Percentiles rank a stretch among this genome's conserved stretches.
phyloP scores from a whole-genome alignment of 2,329 filamentous ascomycete genomes.

The Claviceps capensis region DNA sequence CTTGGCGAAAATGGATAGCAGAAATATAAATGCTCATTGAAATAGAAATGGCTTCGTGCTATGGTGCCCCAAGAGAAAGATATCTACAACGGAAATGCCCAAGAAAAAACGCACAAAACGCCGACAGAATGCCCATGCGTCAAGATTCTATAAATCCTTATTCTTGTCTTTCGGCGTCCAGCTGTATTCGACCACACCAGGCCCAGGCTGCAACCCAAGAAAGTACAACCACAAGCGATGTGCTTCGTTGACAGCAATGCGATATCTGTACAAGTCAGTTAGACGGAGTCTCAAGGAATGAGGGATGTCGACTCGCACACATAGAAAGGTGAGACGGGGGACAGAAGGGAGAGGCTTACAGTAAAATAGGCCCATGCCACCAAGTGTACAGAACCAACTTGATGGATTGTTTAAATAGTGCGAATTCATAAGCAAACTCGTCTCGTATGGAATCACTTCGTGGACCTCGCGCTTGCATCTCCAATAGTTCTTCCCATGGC shows the following conservation, averaged over 20 bases:
- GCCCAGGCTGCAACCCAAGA: slow-evolving; percentile 5
- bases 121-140: background rate
- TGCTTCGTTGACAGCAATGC: background rate
- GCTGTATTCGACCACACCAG: slow-evolving; percentile 3
- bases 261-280: background rate
- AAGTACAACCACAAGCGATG: slow-evolving; percentile 6
- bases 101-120: background rate
- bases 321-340: background rate
- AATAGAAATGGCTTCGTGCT: too few relatives aligned
- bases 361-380: slow-evolving; percentile 48
- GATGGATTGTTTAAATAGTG: slow-evolving; percentile 46
- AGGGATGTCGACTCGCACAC: too few relatives aligned
- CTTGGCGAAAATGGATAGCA: too few relatives aligned
- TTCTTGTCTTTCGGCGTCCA: slow-evolving; percentile 6
- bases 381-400: slow-evolving; percentile 58
- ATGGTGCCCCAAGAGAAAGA: too few relatives aligned
- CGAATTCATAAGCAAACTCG: slow-evolving; percentile 48
- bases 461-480: slow-evolving; percentile 17
- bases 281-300: too few relatives aligned
- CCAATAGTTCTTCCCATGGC: slow-evolving; percentile 1
- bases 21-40: too few relatives aligned
- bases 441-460: slow-evolving; percentile 31
- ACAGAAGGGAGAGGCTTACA: slow-evolving; percentile 42
- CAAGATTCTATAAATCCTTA: slow-evolving; percentile 1
- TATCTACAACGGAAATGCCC: too few relatives aligned